Percentiles rank a stretch among this genome's conserved stretches.
phyloP scores from a whole-genome alignment of 371 early-diverging fungal species.

The Mucor piriformis region DNA sequence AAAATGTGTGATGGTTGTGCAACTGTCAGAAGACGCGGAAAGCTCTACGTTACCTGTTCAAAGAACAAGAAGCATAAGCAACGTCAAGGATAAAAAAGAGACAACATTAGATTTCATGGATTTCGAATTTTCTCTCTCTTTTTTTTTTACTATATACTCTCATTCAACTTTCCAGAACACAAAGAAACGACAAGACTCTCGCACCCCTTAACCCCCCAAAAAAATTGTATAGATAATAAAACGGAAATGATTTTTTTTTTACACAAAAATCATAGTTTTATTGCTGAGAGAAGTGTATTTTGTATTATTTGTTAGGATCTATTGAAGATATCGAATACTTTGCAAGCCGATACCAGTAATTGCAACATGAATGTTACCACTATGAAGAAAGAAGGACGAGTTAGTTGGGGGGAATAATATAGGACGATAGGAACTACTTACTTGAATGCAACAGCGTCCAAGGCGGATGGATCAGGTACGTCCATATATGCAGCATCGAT shows the following conservation, averaged over 20 bases:
- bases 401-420: not conserved
- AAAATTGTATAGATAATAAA: not conserved
- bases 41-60: slow-evolving; percentile 78
- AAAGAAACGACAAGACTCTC: too few species aligned
- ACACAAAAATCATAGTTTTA: not conserved
- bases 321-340: slow-evolving; percentile 20
- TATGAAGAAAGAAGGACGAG: slow-evolving; percentile 8
- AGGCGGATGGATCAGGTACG: slow-evolving; percentile 65
- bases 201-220: not conserved
- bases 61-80: slow-evolving; percentile 86
- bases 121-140: not conserved
- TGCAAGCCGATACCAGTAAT: slow-evolving; percentile 60
- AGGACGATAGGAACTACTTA: slow-evolving; percentile 16
- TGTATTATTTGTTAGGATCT: not conserved
- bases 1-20: slow-evolving; percentile 81
- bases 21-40: slow-evolving; percentile 78
- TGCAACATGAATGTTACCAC: slow-evolving; percentile 37
- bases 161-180: not conserved
- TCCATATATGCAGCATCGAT: slow-evolving; percentile 52
- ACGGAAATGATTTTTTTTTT: not conserved
- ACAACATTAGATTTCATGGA: not conserved
- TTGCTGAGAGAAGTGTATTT: not conserved
- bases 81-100: slow-evolving; percentile 69
- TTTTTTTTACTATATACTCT: not conserved
- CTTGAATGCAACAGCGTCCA: slow-evolving; percentile 46